A percentile compares a stretch with the other conserved stretches of the same genome.
These are phyloP conservation scores for Pistacia vera DNA, from an alignment of 345 rosid genomes.

Conservation along the genomic window DNA sequence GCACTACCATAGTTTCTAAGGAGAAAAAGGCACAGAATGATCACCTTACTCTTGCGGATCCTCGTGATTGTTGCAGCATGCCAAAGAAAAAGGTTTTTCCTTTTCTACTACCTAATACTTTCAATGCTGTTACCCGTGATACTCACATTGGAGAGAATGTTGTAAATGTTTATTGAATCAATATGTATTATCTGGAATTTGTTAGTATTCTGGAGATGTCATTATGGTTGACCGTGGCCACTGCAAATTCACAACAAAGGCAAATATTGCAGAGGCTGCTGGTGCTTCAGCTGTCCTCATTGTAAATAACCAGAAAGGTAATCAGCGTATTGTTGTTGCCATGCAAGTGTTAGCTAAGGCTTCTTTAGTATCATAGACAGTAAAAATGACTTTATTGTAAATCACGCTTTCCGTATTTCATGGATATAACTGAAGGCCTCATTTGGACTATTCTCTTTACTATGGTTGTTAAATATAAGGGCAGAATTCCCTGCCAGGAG, in stretches of 20 bases:
- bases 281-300: constrained; percentile 92
- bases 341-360: background rate
- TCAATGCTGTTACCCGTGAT: background rate
- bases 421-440: background rate
- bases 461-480: background rate
- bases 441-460: constrained; percentile 1
- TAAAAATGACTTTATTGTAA: background rate
- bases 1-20: constrained; percentile 77
- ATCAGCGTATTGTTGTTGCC: constrained; percentile 15
- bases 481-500: background rate
- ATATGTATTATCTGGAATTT: constrained; percentile 22
- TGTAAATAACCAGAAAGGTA: constrained; percentile 91
- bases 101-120: constrained; percentile 2
- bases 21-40: constrained; percentile 89
- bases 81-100: constrained; percentile 71
- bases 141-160: background rate
- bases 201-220: constrained; percentile 75
- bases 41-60: constrained; percentile 75
- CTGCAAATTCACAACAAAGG: constrained; percentile 87
- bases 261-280: constrained; percentile 88
- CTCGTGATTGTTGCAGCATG: constrained; percentile 74
- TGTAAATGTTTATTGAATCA: constrained; percentile 13
- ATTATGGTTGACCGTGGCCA: constrained; percentile 91
- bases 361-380: background rate
- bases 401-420: background rate